Base-by-base conservation (phyloP, 2,329 filamentous ascomycete species). In the Verticillium longisporum region DNA sequence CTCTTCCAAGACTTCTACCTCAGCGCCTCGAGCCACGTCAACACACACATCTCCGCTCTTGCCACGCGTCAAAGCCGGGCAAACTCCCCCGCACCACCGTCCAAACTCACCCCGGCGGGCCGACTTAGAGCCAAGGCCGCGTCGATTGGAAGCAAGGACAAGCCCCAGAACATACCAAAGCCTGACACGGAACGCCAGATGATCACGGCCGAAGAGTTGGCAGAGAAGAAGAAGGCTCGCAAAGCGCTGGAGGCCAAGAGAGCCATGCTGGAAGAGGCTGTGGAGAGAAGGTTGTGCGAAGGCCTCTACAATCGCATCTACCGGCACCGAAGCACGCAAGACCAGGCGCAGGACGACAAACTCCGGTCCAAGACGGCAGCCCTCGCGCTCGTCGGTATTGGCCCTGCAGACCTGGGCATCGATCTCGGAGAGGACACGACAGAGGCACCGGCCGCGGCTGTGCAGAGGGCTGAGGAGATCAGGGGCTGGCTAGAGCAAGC, bases 1-100 rank as follows among this genome's bases (percentile, higher is more conserved):
- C 82, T 95, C 59, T 98, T 98, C 72, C 95, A 99, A 75, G 92
- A 96, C 61, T 99, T 98, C 73, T 99, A 99, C 72, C 79, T 83
- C 53, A 84, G 88, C 61, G 91, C 93, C 26, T 89, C 92, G 11
- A 83, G 87, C 1, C 91, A 95, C 68, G 93, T 98, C 62, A 85
- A 86, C 59, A 97, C 92, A 1, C 93, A 98, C 72, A 91, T 97
- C 65, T 89, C 88, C 38, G 86, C 89, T 2, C 80, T 97, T 13
- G 89, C 90, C 2, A 89, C 88, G 26, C 85, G 87, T 53, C 85
- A 95, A 66, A 89, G 85, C 62, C 88, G 91, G 37, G 86, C 89
- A 63, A 79, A 78, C 55, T 86, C 87, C 1, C 81, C 84, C 1
- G 75, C 80, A 0, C 77, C 83, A 1, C 77, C 84, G 3, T 81